Percentiles rank a stretch among this genome's conserved stretches.
These are phyloP conservation scores for Grosmannia clavigera DNA, from an alignment of 2,329 filamentous ascomycete species.

Conservation along the genomic window DNA sequence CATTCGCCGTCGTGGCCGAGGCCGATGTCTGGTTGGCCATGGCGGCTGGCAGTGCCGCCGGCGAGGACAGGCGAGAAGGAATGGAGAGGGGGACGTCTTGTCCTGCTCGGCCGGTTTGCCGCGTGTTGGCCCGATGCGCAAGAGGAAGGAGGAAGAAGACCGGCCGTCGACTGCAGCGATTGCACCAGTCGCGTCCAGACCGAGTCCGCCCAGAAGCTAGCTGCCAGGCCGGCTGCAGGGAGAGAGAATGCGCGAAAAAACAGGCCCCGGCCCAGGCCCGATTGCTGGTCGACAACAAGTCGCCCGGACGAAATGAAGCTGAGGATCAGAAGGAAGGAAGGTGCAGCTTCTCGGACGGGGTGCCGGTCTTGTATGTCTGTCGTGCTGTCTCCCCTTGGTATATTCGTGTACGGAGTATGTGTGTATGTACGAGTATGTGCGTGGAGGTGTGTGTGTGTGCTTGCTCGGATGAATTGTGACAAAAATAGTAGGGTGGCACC, in stretches of 20 bases:
- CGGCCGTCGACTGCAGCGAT: too few species aligned
- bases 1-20: slow-evolving; percentile 2
- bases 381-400: neutral
- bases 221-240: too few species aligned
- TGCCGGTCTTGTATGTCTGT: neutral
- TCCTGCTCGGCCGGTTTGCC: too few species aligned
- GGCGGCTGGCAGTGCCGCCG: slow-evolving; percentile 3
- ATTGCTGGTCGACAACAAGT: neutral
- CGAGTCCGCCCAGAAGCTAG: too few species aligned
- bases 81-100: neutral
- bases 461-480: neutral
- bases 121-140: too few species aligned
- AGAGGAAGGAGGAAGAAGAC: too few species aligned
- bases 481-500: neutral
- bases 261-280: neutral
- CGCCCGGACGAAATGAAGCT: neutral
- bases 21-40: slow-evolving; percentile 2
- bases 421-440: too few species aligned
- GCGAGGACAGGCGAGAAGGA: neutral
- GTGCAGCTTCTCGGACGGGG: neutral
- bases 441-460: too few species aligned
- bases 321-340: neutral
- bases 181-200: neutral
- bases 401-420: too few species aligned
- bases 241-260: neutral